phyloP scores from a whole-genome alignment of 2,329 filamentous ascomycete genomes.

The Gaeumannomyces tritici region DNA sequence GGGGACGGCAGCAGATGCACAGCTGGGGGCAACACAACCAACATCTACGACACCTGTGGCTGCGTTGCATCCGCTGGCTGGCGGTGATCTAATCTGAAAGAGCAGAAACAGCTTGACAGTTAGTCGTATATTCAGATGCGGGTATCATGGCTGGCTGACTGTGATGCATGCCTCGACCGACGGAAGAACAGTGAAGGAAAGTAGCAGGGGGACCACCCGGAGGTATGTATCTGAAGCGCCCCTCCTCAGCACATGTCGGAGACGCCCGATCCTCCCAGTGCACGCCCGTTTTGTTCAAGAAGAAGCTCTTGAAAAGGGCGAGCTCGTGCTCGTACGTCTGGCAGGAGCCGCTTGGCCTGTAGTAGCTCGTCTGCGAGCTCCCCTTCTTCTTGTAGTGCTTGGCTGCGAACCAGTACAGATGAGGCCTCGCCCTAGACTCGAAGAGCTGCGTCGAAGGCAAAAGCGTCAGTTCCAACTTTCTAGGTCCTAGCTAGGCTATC shows the following conservation, averaged over 20 bases:
- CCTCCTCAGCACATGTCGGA: background rate
- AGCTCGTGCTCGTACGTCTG: slow-evolving; percentile 34
- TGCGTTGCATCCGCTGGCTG: no score
- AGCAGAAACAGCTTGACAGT: no score
- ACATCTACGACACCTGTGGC: no score
- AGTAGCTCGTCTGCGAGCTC: slow-evolving; percentile 22
- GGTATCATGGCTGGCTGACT: no score
- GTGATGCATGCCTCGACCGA: no score
- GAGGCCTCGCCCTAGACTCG: slow-evolving; percentile 50
- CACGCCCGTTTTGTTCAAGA: slow-evolving; percentile 45
- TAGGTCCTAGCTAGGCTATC: no score
- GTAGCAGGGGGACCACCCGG: slow-evolving; percentile 27
- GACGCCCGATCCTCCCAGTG: slow-evolving; percentile 47
- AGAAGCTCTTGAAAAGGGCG: slow-evolving; percentile 44
- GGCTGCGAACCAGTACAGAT: slow-evolving; percentile 50
- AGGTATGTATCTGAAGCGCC: slow-evolving; percentile 33
- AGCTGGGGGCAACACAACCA: no score
- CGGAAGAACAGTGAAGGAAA: no score
- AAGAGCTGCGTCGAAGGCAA: slow-evolving; percentile 46
- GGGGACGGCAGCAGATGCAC: no score
- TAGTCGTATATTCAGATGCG: no score
- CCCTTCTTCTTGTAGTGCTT: slow-evolving; percentile 35
- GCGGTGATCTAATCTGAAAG: no score
- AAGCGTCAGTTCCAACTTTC: background rate
- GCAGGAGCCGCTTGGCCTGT: slow-evolving; percentile 27